A percentile compares a stretch with the other conserved stretches of the same genome.
Evolutionary conservation across 768 basidiomycete genomes (phyloP).

Genomic region (Podaxis pistillaris): DNA sequence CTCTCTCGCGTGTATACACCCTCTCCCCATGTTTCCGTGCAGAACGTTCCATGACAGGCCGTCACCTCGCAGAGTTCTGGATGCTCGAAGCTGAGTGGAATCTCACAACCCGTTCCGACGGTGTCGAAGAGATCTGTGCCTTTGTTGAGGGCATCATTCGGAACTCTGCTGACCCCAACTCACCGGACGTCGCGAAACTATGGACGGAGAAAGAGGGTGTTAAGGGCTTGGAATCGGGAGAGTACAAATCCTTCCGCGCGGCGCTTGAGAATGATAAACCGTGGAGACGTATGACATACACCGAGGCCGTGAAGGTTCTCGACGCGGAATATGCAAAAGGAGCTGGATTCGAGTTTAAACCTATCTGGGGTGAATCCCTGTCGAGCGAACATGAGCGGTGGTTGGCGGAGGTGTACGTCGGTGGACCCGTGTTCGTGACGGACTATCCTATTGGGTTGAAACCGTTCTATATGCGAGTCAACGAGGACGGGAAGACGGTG

Average conservation of each 20-base stretch:
- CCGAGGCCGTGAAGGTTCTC: constrained; percentile 67
- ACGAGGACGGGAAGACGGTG: constrained; percentile 49
- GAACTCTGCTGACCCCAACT: constrained; percentile 22
- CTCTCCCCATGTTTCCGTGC: constrained; percentile 94
- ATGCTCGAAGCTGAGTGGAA: constrained; percentile 98
- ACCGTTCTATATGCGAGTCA: constrained; percentile 94
- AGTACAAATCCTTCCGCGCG: constrained; percentile 31
- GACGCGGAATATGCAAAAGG: constrained; percentile 29
- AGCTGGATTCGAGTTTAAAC: constrained; percentile 50
- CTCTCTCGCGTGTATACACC: constrained; percentile 85
- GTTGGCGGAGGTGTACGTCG: constrained; percentile 67
- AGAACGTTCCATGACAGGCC: constrained; percentile 79
- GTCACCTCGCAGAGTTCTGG: constrained; percentile 98
- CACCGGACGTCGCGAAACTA: constrained; percentile 29
- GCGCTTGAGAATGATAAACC: constrained; percentile 32
- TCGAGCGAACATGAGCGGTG: constrained; percentile 93
- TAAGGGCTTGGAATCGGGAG: not conserved
- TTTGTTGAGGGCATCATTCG: constrained; percentile 37
- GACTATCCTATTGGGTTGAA: constrained; percentile 84
- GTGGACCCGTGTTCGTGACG: constrained; percentile 86
- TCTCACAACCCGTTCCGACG: constrained; percentile 22
- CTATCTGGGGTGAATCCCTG: constrained; percentile 68
- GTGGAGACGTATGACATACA: constrained; percentile 80
- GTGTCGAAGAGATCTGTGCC: constrained; percentile 45
- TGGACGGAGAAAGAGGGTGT: constrained; percentile 37